phyloP scores from a whole-genome alignment of 2,329 filamentous ascomycete species.

The Phaeosphaeria sp. region DNA sequence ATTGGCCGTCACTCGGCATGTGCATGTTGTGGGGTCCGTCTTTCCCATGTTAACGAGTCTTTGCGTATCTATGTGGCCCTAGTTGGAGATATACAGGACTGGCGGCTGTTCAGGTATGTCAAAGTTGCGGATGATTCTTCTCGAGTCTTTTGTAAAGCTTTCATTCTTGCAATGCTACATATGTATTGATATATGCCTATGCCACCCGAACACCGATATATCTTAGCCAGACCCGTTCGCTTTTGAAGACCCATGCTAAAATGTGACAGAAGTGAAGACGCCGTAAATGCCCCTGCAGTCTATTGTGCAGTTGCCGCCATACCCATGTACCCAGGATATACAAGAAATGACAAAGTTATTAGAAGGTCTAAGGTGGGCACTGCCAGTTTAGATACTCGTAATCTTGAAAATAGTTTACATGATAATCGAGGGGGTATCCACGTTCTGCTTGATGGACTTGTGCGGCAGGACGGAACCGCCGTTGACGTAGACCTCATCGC shows the following conservation, averaged over 20 bases:
- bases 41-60: no score
- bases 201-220: conserved; percentile 13
- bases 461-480: conserved; percentile 93
- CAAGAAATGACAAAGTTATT: conserved; percentile 41
- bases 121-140: no score
- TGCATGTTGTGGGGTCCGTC: no score
- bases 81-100: no score
- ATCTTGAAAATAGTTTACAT: conserved; percentile 46
- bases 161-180: neutral
- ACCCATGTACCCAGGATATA: conserved; percentile 37
- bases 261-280: conserved; percentile 16
- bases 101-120: no score
- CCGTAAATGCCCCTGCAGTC: conserved; percentile 14
- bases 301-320: conserved; percentile 18
- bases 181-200: neutral
- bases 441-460: conserved; percentile 98
- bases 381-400: conserved; percentile 10
- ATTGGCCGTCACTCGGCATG: no score
- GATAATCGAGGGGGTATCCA: conserved; percentile 68
- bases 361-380: conserved; percentile 31
- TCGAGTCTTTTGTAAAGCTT: neutral
- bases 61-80: no score
- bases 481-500: conserved; percentile 98
- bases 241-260: conserved; percentile 23
- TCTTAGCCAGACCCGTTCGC: conserved; percentile 13